Evolutionary conservation across 345 rosid species (phyloP).

Genomic region (Aegle marmelos): DNA sequence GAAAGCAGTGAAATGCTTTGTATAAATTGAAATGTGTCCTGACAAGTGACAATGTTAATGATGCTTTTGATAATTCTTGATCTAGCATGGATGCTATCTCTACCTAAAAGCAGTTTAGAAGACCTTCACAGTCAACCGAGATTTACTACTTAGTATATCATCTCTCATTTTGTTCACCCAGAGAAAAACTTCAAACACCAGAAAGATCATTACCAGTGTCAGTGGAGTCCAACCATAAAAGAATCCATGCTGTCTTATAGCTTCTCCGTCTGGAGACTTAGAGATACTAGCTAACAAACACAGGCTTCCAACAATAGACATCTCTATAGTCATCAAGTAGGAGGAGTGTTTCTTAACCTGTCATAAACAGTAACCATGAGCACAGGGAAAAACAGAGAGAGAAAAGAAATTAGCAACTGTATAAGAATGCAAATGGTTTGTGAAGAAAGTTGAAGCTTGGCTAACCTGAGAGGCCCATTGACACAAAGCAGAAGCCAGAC

Average conservation of each 20-base stretch:
- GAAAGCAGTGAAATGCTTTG: not conserved
- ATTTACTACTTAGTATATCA: not conserved
- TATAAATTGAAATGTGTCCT: not conserved
- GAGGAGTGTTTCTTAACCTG: conserved; percentile 96
- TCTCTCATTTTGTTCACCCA: not conserved
- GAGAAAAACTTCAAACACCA: not conserved
- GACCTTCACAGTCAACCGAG: not conserved
- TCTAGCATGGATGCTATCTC: not conserved
- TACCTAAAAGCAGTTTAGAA: not conserved
- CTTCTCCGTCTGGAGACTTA: conserved; percentile 97
- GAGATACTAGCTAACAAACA: conserved; percentile 76
- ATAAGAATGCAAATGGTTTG: not conserved
- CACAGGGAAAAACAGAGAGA: not conserved
- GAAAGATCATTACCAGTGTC: conserved; percentile 54
- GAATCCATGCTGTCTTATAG: conserved; percentile 71
- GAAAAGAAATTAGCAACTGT: not conserved
- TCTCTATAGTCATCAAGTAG: conserved; percentile 94
- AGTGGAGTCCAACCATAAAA: conserved; percentile 95
- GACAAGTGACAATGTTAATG: not conserved
- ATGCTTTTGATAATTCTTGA: not conserved
- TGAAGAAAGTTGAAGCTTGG: not conserved
- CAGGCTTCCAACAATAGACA: conserved; percentile 93
- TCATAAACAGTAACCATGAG: conserved; percentile 11
- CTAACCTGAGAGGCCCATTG: conserved; percentile 97
- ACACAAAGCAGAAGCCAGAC: conserved; percentile 91